These are phyloP conservation scores for Trypanosoma grayi DNA, from an alignment of 208 protist genomes.

Conservation along the genomic window DNA sequence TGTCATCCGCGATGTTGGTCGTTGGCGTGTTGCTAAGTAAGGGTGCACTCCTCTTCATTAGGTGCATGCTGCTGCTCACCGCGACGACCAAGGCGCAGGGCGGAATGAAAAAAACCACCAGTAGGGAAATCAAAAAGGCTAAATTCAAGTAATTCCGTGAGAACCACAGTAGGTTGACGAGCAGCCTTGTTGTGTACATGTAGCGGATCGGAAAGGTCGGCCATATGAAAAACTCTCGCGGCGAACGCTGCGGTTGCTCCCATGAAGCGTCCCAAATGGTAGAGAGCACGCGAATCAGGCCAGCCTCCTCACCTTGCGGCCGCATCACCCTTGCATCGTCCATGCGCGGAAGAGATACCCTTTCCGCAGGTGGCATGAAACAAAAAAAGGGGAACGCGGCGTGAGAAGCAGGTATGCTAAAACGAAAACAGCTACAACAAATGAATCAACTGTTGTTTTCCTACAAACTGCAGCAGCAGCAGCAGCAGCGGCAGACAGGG, in stretches of 20 bases:
- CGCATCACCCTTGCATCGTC: background rate
- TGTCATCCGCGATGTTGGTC: background rate
- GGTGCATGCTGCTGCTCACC: slow-evolving; percentile 13
- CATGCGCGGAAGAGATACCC: background rate
- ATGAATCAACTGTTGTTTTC: too few relatives aligned
- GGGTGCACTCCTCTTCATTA: background rate
- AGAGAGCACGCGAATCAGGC: slow-evolving; percentile 6
- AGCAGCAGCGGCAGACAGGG: slow-evolving; percentile 8
- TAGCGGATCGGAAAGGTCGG: slow-evolving; percentile 22
- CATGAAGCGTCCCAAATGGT: slow-evolving; percentile 13
- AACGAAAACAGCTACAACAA: too few relatives aligned
- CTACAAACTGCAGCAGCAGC: too few relatives aligned
- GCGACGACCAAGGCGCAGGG: slow-evolving; percentile 8
- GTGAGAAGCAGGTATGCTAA: too few relatives aligned
- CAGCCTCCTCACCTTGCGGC: background rate
- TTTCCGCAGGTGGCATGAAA: too few relatives aligned
- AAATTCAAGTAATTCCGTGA: slow-evolving; percentile 37
- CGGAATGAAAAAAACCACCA: slow-evolving; percentile 12
- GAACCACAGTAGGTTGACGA: slow-evolving; percentile 40
- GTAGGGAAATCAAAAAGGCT: slow-evolving; percentile 9
- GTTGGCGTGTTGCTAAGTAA: background rate
- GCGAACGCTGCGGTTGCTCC: slow-evolving; percentile 15
- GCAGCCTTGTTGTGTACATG: slow-evolving; percentile 17
- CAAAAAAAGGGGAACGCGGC: too few relatives aligned
- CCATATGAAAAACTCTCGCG: slow-evolving; percentile 18